These are phyloP conservation scores for Ligustrum vulgare DNA, from an alignment of 257 asterid genomes.

Conservation along the genomic window DNA sequence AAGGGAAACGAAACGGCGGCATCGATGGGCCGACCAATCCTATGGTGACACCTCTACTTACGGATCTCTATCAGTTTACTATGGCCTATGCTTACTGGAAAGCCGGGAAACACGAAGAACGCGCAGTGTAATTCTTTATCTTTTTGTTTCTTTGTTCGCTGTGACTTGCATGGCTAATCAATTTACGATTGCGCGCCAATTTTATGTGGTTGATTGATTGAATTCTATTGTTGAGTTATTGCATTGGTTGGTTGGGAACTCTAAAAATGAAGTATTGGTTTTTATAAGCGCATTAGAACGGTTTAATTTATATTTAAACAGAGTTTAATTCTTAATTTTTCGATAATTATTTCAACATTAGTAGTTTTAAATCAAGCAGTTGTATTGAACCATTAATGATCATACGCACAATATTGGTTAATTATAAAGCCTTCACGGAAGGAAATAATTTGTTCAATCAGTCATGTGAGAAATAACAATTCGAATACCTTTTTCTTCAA, in stretches of 20 bases:
- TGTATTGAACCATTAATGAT: not conserved
- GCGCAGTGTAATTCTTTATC: slow-evolving; percentile 69
- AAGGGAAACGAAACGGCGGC: slow-evolving; percentile 17
- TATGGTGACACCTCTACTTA: slow-evolving; percentile 90
- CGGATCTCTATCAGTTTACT: slow-evolving; percentile 95
- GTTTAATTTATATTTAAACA: not conserved
- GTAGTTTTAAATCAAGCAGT: not conserved
- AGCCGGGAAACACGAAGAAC: slow-evolving; percentile 85
- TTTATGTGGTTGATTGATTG: slow-evolving; percentile 10
- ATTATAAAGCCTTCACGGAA: slow-evolving; percentile 6
- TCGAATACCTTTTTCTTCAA: not conserved
- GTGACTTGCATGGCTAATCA: not conserved
- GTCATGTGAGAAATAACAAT: slow-evolving; percentile 14
- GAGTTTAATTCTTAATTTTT: not conserved
- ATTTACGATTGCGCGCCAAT: not conserved
- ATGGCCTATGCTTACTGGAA: slow-evolving; percentile 99
- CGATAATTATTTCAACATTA: not conserved
- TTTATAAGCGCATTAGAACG: not conserved
- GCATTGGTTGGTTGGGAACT: slow-evolving; percentile 2
- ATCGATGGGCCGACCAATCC: slow-evolving; percentile 87
- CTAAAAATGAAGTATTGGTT: not conserved
- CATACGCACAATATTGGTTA: not conserved
- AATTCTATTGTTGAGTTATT: not conserved
- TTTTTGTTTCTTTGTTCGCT: not conserved
- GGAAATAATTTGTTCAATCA: slow-evolving; percentile 3